Evolutionary conservation across 441 rosid genomes (phyloP).

Genomic region (Brassica balearica): DNA sequence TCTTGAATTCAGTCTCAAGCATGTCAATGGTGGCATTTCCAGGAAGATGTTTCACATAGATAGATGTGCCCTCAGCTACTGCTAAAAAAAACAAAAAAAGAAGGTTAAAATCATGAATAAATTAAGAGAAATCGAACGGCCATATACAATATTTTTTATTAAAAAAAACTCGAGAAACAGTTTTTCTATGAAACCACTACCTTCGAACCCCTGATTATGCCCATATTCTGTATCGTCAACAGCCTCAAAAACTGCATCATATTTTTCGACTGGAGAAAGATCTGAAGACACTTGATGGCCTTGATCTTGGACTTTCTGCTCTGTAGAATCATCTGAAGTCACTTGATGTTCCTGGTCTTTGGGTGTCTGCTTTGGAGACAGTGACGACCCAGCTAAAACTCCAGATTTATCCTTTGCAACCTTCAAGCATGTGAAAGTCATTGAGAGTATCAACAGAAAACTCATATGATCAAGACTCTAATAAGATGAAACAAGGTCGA

Average conservation of each 20-base stretch:
- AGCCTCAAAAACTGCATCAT: conserved; percentile 49
- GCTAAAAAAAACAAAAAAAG: conserved; percentile 6
- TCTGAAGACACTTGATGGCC: conserved; percentile 20
- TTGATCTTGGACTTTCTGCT: conserved; percentile 44
- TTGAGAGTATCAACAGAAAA: neutral
- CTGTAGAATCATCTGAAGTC: conserved; percentile 47
- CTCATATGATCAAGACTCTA: neutral
- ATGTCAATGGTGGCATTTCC: conserved; percentile 57
- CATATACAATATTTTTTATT: no score
- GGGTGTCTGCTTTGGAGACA: conserved; percentile 52
- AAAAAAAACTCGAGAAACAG: conserved; percentile 12
- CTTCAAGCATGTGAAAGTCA: conserved; percentile 52
- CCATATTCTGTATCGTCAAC: conserved; percentile 63
- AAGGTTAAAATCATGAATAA: neutral
- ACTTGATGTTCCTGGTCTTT: conserved; percentile 61
- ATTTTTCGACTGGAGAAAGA: conserved; percentile 45
- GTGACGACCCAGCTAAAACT: conserved; percentile 47
- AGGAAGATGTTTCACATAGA: conserved; percentile 83
- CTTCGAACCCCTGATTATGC: conserved; percentile 61
- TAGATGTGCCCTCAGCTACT: conserved; percentile 75
- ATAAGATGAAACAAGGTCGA: neutral
- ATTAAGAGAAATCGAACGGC: neutral
- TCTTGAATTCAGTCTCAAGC: conserved; percentile 79
- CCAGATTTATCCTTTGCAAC: conserved; percentile 65
- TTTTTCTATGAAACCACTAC: conserved; percentile 39